Base-by-base conservation (phyloP, 176 grass and related monocot genomes). In the Musa beccarii region DNA sequence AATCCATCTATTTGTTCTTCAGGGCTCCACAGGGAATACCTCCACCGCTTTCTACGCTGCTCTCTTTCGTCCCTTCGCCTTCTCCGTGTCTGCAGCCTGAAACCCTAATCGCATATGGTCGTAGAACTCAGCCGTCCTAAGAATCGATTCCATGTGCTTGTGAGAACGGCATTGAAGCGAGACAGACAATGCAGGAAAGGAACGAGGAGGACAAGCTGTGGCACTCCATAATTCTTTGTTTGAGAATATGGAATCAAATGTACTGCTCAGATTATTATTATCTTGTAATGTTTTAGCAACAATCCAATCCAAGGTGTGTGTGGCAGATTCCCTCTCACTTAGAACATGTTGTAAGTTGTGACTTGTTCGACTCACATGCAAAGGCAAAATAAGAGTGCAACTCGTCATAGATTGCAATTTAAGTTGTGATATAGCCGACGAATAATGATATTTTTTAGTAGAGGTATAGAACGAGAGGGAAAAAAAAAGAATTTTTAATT, bases 1-100 rank as follows among this genome's bases (percentile, higher is more conserved):
- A 29, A 71, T 24, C 72, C 62, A 11, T 71, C 71, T 71, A 56
- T 79, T 75, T 75, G 11, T 59, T 74, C 78, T 10, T 57, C 13
- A 25, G 0, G 34, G 34, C 34, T 34, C 3, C 34, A 4, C 0
- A 34, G 4, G 3, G 34, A 34, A 34, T 34, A 5, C 3, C 0
- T 6, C 0, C 34, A 5, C 3, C 29, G 2, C 29, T 3, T 68
- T 26, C 66, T 16, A 25, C 25, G 25, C 25, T 28, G 26, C 26
- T 28, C 26, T 28, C 26, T 28, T 28, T 28, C 2, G 26, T 28
- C 2, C 26, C 26, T 28, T 28, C 22, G 22, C 12, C 49, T 61
- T 26, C 68, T 62, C 64, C 49, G 65, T 50, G 26, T 2, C 15
- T 9, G 3, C 13, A 59, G 9, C 17, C 15, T 19, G 57, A n/a